A percentile compares a stretch with the other conserved stretches of the same genome.
These are phyloP conservation scores for Erythrophleum ivorense DNA, from an alignment of 331 rosid genomes.

Conservation along the genomic window DNA sequence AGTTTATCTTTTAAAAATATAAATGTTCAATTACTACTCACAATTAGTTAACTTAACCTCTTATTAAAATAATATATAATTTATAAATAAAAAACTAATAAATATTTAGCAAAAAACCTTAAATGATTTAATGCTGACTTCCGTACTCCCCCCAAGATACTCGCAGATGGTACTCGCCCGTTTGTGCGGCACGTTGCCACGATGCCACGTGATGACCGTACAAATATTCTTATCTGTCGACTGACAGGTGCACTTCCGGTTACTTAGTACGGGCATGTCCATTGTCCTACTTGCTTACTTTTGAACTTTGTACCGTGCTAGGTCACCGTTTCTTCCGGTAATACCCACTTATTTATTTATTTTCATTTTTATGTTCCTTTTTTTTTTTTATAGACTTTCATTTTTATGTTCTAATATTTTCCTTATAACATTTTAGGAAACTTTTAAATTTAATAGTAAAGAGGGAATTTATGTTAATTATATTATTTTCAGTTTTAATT, in stretches of 20 bases:
- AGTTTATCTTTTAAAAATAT: too few species aligned
- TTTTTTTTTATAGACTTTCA: neutral
- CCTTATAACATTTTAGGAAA: too few species aligned
- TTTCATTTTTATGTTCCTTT: neutral
- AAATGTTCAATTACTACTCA: too few species aligned
- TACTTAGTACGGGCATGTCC: slow-evolving; percentile 39
- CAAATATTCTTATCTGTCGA: slow-evolving; percentile 31
- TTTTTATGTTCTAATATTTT: neutral
- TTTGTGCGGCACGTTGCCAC: neutral
- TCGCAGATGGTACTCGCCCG: slow-evolving; percentile 15
- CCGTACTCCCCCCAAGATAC: neutral
- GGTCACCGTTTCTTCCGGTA: slow-evolving; percentile 47
- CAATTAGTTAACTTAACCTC: too few species aligned
- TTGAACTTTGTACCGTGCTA: neutral
- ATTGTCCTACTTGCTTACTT: neutral
- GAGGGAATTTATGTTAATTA: too few species aligned
- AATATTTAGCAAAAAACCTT: too few species aligned
- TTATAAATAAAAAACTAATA: too few species aligned
- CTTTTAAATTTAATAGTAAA: too few species aligned
- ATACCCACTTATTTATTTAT: neutral
- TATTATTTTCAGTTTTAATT: too few species aligned
- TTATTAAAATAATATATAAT: too few species aligned
- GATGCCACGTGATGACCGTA: slow-evolving; percentile 46
- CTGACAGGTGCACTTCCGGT: slow-evolving; percentile 50
- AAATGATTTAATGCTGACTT: neutral